Evolutionary conservation across 345 rosid species (phyloP).

Genomic region (Melaleuca quinquenervia): DNA sequence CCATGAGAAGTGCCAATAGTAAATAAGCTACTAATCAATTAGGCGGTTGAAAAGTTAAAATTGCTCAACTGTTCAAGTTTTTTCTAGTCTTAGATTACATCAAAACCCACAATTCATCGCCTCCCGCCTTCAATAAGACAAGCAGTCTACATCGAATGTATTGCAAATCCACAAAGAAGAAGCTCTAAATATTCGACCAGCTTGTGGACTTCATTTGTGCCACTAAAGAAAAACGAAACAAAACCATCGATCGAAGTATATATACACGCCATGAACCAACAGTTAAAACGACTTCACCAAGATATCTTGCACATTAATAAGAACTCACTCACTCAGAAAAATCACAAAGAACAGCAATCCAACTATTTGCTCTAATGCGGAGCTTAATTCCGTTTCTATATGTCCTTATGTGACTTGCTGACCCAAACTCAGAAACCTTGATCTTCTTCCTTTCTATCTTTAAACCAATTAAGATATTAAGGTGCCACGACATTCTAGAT

Average conservation of each 20-base stretch:
- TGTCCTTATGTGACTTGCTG: neutral
- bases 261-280: neutral
- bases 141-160: neutral
- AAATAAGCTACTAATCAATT: neutral
- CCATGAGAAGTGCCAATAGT: neutral
- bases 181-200: neutral
- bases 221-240: neutral
- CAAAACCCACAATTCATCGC: fast-evolving
- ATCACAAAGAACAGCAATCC: neutral
- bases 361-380: neutral
- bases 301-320: neutral
- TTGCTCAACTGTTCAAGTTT: neutral
- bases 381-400: neutral
- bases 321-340: neutral
- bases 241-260: fast-evolving
- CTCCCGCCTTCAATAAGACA: neutral
- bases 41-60: neutral
- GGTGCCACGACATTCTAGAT: neutral
- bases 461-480: neutral
- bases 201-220: neutral
- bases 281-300: neutral
- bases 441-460: neutral
- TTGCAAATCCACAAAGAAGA: neutral
- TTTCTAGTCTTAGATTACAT: neutral
- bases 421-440: neutral